Conservation (phyloP, 352 stramenopile genomes). For the Globisporangium recalcitrans region DNA sequence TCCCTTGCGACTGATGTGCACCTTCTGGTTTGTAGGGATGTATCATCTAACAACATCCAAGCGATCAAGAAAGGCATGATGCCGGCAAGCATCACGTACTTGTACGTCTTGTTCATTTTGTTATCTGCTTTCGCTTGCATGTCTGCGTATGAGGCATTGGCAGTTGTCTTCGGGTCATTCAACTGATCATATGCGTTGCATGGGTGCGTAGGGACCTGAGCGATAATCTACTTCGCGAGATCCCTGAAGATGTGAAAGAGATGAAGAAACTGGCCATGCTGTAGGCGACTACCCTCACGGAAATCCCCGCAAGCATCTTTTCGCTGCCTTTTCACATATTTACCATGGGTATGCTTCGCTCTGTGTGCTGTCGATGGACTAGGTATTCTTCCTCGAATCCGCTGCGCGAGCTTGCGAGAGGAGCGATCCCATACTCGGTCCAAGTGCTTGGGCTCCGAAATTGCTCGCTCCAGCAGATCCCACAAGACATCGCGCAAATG, state of each 20-base stretch:
- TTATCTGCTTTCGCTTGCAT: too few relatives aligned
- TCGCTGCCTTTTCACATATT: too few relatives aligned
- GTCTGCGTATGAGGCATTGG: too few relatives aligned
- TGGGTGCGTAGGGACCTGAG: neutral
- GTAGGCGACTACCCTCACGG: too few relatives aligned
- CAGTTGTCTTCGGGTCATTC: too few relatives aligned
- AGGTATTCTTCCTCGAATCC: neutral
- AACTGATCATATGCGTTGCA: too few relatives aligned
- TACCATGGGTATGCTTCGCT: too few relatives aligned
- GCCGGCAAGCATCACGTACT: neutral
- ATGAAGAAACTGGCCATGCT: conserved; percentile 1
- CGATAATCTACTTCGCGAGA: neutral
- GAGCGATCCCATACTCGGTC: neutral
- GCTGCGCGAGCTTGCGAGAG: neutral
- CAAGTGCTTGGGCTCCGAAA: neutral
- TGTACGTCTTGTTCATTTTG: conserved; percentile 8
- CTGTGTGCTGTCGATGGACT: too few relatives aligned
- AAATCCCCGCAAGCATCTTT: too few relatives aligned
- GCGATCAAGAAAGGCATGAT: neutral
- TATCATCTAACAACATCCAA: conserved; percentile 3
- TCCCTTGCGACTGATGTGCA: neutral
- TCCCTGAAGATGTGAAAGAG: conserved; percentile 3
- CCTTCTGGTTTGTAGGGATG: conserved; percentile 3
- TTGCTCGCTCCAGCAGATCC: conserved; percentile 3
- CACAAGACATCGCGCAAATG: conserved; percentile 3